These are phyloP conservation scores for Salix arbutifolia DNA, from an alignment of 345 rosid genomes.

Conservation along the genomic window DNA sequence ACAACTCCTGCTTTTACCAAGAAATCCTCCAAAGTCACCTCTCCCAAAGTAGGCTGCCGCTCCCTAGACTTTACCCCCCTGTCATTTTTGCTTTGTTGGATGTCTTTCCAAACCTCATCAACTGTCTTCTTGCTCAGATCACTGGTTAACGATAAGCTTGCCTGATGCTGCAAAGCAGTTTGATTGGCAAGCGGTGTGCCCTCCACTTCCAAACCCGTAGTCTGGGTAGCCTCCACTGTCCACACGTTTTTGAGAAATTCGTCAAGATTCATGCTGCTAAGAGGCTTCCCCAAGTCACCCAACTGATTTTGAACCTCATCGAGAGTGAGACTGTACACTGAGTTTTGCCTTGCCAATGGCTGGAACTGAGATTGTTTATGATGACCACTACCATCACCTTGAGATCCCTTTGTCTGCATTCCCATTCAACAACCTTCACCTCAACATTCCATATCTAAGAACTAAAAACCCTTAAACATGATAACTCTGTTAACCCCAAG, in stretches of 20 bases:
- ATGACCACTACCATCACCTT: conserved; percentile 50
- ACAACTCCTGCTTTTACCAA: conserved; percentile 88
- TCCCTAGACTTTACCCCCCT: conserved; percentile 60
- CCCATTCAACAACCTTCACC: conserved; percentile 35
- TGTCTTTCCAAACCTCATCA: conserved; percentile 95
- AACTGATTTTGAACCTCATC: conserved; percentile 91
- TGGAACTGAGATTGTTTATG: conserved; percentile 59
- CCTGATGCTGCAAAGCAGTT: conserved; percentile 58
- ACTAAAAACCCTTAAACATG: not conserved
- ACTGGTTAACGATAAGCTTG: conserved; percentile 57
- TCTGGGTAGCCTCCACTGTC: conserved; percentile 75
- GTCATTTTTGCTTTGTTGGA: conserved; percentile 64
- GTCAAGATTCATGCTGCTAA: conserved; percentile 91
- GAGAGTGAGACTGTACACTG: conserved; percentile 83
- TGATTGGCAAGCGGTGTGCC: conserved; percentile 37
- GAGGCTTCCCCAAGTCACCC: conserved; percentile 82
- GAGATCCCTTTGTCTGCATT: conserved; percentile 55
- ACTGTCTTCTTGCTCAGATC: conserved; percentile 88
- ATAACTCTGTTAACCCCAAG: not conserved
- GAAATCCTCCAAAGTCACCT: conserved; percentile 97
- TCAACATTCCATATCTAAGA: conserved; percentile 8
- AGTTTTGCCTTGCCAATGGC: conserved; percentile 60
- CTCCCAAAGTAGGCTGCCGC: conserved; percentile 75
- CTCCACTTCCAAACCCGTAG: conserved; percentile 38
- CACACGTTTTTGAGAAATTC: conserved; percentile 89